phyloP scores from a whole-genome alignment of 371 early-diverging fungal genomes.

The Nematocida minor region DNA sequence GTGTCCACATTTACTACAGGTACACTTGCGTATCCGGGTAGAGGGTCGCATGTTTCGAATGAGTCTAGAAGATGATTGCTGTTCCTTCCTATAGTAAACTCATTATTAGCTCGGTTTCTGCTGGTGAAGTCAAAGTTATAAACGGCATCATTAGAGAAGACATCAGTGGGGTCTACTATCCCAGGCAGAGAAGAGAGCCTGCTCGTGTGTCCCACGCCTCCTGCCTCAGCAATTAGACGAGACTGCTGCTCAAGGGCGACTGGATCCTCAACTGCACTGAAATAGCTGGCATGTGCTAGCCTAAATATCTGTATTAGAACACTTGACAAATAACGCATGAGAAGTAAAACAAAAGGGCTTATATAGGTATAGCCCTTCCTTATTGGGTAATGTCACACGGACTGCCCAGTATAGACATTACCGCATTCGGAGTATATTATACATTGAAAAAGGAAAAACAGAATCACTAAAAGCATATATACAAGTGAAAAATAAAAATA shows the following conservation, averaged over 20 bases:
- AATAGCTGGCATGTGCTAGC: not conserved
- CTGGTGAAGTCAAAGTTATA: no score
- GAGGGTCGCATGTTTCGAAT: no score
- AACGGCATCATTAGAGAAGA: no score
- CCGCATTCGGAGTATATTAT: not conserved
- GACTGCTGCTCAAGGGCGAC: no score
- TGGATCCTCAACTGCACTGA: no score
- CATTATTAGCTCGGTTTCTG: no score
- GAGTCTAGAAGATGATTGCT: no score
- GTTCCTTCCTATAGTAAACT: no score
- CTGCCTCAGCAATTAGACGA: no score
- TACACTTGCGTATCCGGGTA: not conserved
- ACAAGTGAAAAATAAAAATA: not conserved
- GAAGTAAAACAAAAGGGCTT: not conserved
- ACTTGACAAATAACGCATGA: not conserved
- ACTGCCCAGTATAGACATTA: not conserved
- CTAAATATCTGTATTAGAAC: not conserved
- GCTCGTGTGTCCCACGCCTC: no score
- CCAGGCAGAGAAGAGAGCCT: no score
- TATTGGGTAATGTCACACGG: not conserved
- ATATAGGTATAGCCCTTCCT: not conserved
- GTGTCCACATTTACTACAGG: not conserved
- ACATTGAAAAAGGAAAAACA: slow-evolving; percentile 3
- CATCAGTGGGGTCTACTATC: no score
- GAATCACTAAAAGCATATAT: not conserved